These are phyloP conservation scores for Diplogelasinospora grovesii DNA, from an alignment of 495 filamentous ascomycete genomes.

Conservation along the genomic window DNA sequence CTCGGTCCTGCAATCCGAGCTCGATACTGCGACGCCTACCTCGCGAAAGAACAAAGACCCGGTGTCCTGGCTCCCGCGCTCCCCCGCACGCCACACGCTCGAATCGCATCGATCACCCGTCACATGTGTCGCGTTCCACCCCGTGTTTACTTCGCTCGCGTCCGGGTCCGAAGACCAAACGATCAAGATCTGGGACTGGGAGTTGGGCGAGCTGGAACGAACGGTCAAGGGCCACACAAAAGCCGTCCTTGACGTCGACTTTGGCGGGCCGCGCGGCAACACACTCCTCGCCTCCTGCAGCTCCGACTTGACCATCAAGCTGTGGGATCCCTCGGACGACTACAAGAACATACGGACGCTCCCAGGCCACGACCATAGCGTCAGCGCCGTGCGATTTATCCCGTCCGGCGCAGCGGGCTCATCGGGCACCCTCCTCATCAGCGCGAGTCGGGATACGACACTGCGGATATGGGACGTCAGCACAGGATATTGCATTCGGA, in stretches of 20 bases:
- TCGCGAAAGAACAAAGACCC: conserved; percentile 80
- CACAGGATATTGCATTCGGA: conserved; percentile 88
- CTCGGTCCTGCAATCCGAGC: conserved; percentile 64
- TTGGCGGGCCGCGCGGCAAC: conserved; percentile 78
- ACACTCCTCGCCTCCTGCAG: conserved; percentile 87
- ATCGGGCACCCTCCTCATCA: conserved; percentile 72
- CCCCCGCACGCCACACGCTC: conserved; percentile 72
- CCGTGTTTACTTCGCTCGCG: conserved; percentile 83
- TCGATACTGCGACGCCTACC: conserved; percentile 80
- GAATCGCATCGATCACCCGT: conserved; percentile 78
- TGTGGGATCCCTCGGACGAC: conserved; percentile 91
- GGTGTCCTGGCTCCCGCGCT: conserved; percentile 75
- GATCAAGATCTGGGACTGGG: conserved; percentile 98
- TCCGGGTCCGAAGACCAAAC: conserved; percentile 84
- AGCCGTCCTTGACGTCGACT: conserved; percentile 83
- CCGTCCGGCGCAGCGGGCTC: conserved; percentile 66
- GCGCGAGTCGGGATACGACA: conserved; percentile 74
- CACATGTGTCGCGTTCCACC: conserved; percentile 91
- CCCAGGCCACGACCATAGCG: conserved; percentile 86
- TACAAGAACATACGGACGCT: conserved; percentile 95
- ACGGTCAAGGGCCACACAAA: conserved; percentile 94
- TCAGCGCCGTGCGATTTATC: conserved; percentile 83
- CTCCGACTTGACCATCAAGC: conserved; percentile 86
- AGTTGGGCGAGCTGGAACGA: conserved; percentile 83
- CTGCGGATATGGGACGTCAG: conserved; percentile 88